A percentile compares a stretch with the other conserved stretches of the same genome.
phyloP scores from a whole-genome alignment of 345 rosid species.

The Leavenworthia alabamica region DNA sequence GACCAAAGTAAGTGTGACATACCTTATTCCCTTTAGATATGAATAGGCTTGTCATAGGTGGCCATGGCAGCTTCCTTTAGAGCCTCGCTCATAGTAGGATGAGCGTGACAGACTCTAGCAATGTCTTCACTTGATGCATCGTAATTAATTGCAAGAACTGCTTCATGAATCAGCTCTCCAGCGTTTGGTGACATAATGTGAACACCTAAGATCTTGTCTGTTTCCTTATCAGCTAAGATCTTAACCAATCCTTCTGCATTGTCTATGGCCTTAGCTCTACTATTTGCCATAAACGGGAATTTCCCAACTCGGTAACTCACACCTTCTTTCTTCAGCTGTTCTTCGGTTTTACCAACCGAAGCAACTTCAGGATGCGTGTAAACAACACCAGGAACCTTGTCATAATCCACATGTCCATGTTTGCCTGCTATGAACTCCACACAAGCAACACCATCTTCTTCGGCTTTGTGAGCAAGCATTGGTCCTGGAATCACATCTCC shows the following conservation, averaged over 20 bases:
- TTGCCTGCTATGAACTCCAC: constrained; percentile 98
- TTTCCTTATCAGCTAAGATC: constrained; percentile 80
- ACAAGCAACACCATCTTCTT: constrained; percentile 97
- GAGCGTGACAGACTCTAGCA: constrained; percentile 79
- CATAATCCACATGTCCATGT: constrained; percentile 89
- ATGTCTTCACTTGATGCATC: constrained; percentile 83
- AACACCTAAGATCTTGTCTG: constrained; percentile 80
- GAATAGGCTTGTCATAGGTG: constrained; percentile 78
- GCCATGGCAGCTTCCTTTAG: constrained; percentile 95
- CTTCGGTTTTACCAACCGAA: constrained; percentile 86
- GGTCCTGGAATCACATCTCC: constrained; percentile 99
- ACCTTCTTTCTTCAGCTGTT: constrained; percentile 65
- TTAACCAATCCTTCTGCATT: constrained; percentile 78
- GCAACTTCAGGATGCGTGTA: constrained; percentile 94
- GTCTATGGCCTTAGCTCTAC: constrained; percentile 83
- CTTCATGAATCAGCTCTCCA: constrained; percentile 88
- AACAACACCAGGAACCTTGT: constrained; percentile 80
- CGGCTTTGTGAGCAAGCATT: constrained; percentile 99
- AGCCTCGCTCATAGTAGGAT: constrained; percentile 86
- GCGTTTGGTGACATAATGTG: constrained; percentile 84
- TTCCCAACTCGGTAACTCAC: constrained; percentile 64
- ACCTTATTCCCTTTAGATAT: constrained; percentile 39
- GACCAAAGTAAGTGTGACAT: constrained; percentile 4
- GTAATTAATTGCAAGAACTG: constrained; percentile 61
- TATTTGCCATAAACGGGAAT: constrained; percentile 83